Base-by-base conservation (phyloP, 331 rosid species). In the Arachis monticola region DNA sequence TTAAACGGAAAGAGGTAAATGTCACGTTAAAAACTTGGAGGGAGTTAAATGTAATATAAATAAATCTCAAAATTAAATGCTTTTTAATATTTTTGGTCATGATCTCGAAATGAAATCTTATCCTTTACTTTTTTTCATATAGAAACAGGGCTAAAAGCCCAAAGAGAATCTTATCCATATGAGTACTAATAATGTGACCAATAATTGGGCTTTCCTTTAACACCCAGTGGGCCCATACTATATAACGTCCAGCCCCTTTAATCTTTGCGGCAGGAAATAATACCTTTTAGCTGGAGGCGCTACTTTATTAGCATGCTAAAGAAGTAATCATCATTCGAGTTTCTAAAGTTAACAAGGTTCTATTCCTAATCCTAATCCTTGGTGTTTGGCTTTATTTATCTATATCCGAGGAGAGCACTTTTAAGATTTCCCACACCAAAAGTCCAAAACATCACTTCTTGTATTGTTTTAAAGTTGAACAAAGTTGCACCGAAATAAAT, bases 361-460 rank as follows among this genome's bases (percentile, higher is more conserved):
- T 60, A 45, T 30, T 67, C 65, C 53, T 38, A 38, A 38, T 38
- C 41, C 10, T 60, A 35, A n/a, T 67, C 65, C 53, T 67, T 41
- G 8, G 31, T 30, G 74, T 46, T 67, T 76, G 67, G 12, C 41
- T 38, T 38, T 38, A 38, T 40, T 12, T 64, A 11, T 65, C 51
- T 31, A 22, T 31, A 10, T 32, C 27, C 58, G 35, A 67, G 30
- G 45, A 48, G 31, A 66, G 6, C 5, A 27, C 51, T 31, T n/a
- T 3, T 2, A 14, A 31, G 53, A 62, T 48, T 73, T 61, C 51
- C 42, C 53, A 32, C 40, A 12, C 67, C 11, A 72, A 52, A 7
- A 12, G 51, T 65, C 10, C 58, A 57, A 27, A 27, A 27, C 30
- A 31, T 67, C n/a, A 42, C 6, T 52, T 52, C 13, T 2, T 11